Evolutionary conservation across 176 grass and related monocot species (phyloP), one percentile per base, ranked within the genome.

Genomic region (Pharus latifolius): DNA sequence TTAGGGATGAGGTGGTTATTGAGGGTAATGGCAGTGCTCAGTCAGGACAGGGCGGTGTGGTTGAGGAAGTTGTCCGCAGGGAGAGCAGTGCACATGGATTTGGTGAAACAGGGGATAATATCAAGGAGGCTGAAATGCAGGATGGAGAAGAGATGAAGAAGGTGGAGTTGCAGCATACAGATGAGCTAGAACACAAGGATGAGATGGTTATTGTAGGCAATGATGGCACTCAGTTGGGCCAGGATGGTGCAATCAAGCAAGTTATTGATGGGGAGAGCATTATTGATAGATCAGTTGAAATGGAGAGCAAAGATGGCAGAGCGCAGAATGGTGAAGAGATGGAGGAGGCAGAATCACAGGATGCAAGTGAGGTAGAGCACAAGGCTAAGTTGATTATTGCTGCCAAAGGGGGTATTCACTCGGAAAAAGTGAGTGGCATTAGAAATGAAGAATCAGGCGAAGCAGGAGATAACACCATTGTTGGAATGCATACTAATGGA

Each of bases 41-140:
- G 27, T 56, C 66, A 0, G 32, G 23, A 18, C 70, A 34, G 26
- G 68, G 40, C 5, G 52, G 14, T 28, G 0, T 73, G 34, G 78
- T 84, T 23, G 62, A 22, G 67, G 34, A 78, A 38, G 50, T 81
- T 65, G 61, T 91, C 7, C 18, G 63, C 45, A 63, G 15, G 25
- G 38, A 65, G 15, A 25, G 38, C 37, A 14, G 6, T 5, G 34
- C 6, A 7, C 34, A 41, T 54, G 56, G 29, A 27, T 59, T 40
- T 51, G 41, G 7, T 72, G n/a, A 72, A 30, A 5, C 31, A 0
- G 34, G 25, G 49, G 31, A 75, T 10, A 69, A 75, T 10, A 69
- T 15, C 40, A 49, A 25, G 41, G 31, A 7, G 2, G 32, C 2
- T 43, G 63, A 15, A 13, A 15, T 32, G 56, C 63, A 32, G 64